Evolutionary conservation across 306 rosid species (phyloP), one percentile per base, ranked within the genome.

Genomic region (Corylus heterophylla): DNA sequence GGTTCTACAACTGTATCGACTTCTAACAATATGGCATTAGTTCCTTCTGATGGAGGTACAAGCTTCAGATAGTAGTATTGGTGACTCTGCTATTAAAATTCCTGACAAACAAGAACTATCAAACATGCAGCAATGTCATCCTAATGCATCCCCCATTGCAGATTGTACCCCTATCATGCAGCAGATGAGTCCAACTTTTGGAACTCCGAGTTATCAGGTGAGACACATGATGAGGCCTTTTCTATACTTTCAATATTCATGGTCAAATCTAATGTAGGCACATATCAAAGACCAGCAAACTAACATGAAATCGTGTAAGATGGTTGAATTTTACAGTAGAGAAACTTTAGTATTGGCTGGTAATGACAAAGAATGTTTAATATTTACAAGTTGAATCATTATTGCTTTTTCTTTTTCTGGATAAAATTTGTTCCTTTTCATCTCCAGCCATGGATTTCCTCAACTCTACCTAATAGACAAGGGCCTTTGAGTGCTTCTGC

Each of bases 171-270:
- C 83, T 63, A 22, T 44, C 20, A 80, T 86, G 22, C 87, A 84
- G 63, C 75, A 74, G 42, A 29, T 54, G 58, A 54, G 56, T 50
- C 56, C 77, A 54, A 61, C 76, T 11, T 63, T 74, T 66, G 82
- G 61, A 80, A 47, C 74, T 79, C 51, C 79, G 74, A 87, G 76
- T 63, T 73, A 80, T 71, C 86, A 78, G 92, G 98, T 91, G 83
- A 86, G 83, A 76, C 45, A 27, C 78, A 42, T 67, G 71, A 55
- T 22, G n/a, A 45, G 50, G 22, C 66, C 44, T 51, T 70, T 67
- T 49, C n/a, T 73, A 64, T 29, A 17, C n/a, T 49, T 5, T 29
- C 14, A 20, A 39, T 54, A 12, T 59, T 44, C 10, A 5, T 69
- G 51, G 16, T 62, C 31, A 45, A 27, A 25, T 48, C 39, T 16